Base-by-base conservation (phyloP, 805 yeast species). In the Teunomyces funiuensis region DNA sequence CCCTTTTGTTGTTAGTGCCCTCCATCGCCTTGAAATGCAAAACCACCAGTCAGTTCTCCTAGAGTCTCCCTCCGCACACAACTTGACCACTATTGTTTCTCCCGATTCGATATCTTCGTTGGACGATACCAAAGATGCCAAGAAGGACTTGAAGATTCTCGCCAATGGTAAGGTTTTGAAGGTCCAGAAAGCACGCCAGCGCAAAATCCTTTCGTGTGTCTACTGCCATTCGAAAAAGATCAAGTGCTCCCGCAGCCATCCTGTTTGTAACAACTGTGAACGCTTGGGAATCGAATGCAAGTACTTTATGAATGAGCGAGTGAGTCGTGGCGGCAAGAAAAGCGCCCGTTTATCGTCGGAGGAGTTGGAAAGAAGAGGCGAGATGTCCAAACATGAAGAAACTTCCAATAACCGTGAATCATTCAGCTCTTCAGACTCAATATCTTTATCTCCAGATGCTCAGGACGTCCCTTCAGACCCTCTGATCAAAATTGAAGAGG, bases 161-260 rank as follows among this genome's bases (percentile, higher is more conserved):
- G 76, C 75, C 3, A 67, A 75, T 50, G 82, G 77, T 7, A 76
- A 74, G 47, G 74, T 79, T 5, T 75, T 76, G 66, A 80, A 80
- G 55, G 75, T 79, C 13, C 86, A 80, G 50, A 77, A 76, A 44
- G 65, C 80, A 3, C 72, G 86, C 46, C 86, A 80, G 55, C 56
- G 86, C 40, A 73, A 73, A 51, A 79, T 80, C 33, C 63, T 75
- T 33, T 70, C 77, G 40, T 80, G 85, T 55, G 71, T 76, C 11
- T 65, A 82, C 34, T 80, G 85, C 51, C 82, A 80, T 52, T 70
- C 76, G 30, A 79, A 77, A 57, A 82, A 81, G 60, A 73, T 80
- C 44, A 79, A 78, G 49, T 82, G 87, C 57, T 76, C 79, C n/a
- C 71, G 82, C 44, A 71, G 67, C 29, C 73, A 69, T 30, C 87